Base-by-base conservation (phyloP, 805 yeast genomes). In the Monosporozyma siamensis region DNA sequence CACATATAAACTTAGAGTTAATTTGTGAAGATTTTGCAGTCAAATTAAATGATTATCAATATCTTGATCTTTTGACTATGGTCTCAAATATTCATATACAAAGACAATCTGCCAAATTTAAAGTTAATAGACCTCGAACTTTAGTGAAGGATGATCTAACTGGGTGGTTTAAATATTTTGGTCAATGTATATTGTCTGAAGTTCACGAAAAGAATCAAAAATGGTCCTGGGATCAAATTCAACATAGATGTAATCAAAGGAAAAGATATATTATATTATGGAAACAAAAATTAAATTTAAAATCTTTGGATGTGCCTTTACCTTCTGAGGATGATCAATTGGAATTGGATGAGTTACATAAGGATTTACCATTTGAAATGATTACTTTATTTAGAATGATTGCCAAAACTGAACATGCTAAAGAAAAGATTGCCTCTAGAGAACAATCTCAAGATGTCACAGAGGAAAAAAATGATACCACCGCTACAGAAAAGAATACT, bases 21-120 rank as follows among this genome's bases (percentile, higher is more conserved):
- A 75, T 80, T 48, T 92, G 89, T 60, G 89, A 89, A 41, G 95
- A 92, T 55, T 80, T 94, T 53, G 83, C 94, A n/a, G 66, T 94
- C 11, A 86, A 82, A 43, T 67, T 92, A 44, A 92, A 90, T 58
- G 79, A 90, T 43, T 74, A 75, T 40, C 97, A 90, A 59, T 92
- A 92, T 59, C 71, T 82, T 32, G 92, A 85, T 55, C 70, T 86
- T 1, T 66, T 94, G 27, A 77, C 84, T 71, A 80, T 95, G 1
- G 78, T 89, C 6, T 84, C 95, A 2, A 78, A 80, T 47, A 77
- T 86, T 56, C 87, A 84, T 48, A 77, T 90, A 75, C 83, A 77
- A 53, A 83, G 76, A 53, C 80, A 79, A 48, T 84, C 95, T 0
- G 78, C 79, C 48, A 83, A 78, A 56, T 89, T 80, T 58, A 74